Evolutionary conservation across 768 basidiomycete species (phyloP).

Genomic region (Myochromella boudieri): DNA sequence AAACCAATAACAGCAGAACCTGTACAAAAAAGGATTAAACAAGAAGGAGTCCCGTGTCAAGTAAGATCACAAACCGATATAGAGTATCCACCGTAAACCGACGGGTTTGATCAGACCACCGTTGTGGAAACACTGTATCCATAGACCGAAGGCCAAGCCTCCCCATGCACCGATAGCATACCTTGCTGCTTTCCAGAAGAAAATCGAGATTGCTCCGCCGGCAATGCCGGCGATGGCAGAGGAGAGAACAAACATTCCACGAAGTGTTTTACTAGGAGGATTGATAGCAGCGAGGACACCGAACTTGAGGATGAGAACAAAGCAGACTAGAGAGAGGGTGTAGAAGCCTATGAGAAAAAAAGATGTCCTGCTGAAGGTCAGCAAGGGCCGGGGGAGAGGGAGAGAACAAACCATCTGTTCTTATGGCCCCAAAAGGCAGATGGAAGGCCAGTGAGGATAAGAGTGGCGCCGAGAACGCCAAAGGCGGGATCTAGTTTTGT

Average conservation of each 20-base stretch:
- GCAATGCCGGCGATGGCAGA: slow-evolving; percentile 77
- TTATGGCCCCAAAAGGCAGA: slow-evolving; percentile 93
- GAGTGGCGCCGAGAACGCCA: slow-evolving; percentile 82
- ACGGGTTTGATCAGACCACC: slow-evolving; percentile 80
- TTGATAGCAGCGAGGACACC: slow-evolving; percentile 85
- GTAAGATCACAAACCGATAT: slow-evolving; percentile 59
- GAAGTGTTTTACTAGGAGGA: slow-evolving; percentile 73
- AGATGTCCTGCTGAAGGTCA: slow-evolving; percentile 63
- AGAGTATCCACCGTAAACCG: slow-evolving; percentile 86
- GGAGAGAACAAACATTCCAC: slow-evolving; percentile 89
- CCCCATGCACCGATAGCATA: slow-evolving; percentile 84
- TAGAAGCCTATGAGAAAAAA: slow-evolving; percentile 95
- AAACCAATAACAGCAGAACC: slow-evolving; percentile 77
- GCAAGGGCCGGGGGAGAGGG: slow-evolving; percentile 8
- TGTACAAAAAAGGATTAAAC: slow-evolving; percentile 31
- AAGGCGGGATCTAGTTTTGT: slow-evolving; percentile 86
- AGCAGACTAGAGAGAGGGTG: slow-evolving; percentile 79
- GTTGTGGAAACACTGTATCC: slow-evolving; percentile 81
- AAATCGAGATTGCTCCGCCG: slow-evolving; percentile 84
- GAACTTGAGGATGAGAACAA: slow-evolving; percentile 85
- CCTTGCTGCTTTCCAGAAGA: slow-evolving; percentile 89
- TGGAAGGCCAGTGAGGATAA: slow-evolving; percentile 88
- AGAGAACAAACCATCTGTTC: slow-evolving; percentile 77
- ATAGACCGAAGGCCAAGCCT: slow-evolving; percentile 85
- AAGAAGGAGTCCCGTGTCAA: slow-evolving; percentile 10